phyloP scores from a whole-genome alignment of 78 protist genomes.

The Dictyostelium citrinum region DNA sequence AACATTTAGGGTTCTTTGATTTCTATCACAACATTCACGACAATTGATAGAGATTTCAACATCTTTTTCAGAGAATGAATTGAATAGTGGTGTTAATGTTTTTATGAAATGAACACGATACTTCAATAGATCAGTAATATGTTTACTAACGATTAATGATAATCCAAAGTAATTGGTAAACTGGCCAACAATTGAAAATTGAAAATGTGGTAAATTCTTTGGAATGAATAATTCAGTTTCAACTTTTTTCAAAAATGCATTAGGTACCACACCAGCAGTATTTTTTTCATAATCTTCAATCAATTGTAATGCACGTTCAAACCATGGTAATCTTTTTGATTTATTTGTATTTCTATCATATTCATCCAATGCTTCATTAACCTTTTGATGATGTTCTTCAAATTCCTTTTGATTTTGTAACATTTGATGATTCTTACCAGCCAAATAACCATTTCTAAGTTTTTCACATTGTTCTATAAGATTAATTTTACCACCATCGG shows the following conservation, averaged over 20 bases:
- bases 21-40: neutral
- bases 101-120: neutral
- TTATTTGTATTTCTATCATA: neutral
- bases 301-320: neutral
- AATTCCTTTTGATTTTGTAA: neutral
- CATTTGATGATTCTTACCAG: neutral
- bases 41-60: conserved; percentile 34
- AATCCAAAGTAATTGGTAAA: neutral
- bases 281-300: neutral
- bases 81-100: neutral
- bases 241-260: neutral
- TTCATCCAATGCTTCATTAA: neutral
- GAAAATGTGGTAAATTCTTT: neutral
- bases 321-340: neutral
- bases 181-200: neutral
- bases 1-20: neutral
- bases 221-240: neutral
- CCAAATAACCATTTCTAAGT: neutral
- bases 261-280: too few relatives aligned
- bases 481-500: neutral
- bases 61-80: conserved; percentile 12
- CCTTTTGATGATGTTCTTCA: neutral
- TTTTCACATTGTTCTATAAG: neutral
- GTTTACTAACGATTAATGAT: neutral
- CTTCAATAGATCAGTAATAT: neutral